These are phyloP conservation scores for Backusella sp. DNA, from an alignment of 192 early-diverging fungal species.

Conservation along the genomic window DNA sequence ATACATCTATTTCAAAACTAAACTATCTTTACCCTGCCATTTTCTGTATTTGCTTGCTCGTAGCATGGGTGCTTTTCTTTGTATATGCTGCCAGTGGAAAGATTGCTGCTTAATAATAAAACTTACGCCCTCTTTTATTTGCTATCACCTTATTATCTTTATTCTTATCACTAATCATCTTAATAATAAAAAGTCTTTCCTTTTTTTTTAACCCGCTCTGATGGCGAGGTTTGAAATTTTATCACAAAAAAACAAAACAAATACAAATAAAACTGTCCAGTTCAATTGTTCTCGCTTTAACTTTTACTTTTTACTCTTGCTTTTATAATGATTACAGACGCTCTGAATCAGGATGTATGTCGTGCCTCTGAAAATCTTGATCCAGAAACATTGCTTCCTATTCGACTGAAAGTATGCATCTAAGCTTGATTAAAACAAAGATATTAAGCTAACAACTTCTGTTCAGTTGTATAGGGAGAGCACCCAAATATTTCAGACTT, in stretches of 20 bases:
- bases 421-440: background rate
- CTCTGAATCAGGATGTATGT: background rate
- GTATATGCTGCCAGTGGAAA: conserved; percentile 27
- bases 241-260: background rate
- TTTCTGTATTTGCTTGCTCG: conserved; percentile 17
- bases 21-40: conserved; percentile 18
- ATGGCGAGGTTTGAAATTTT: background rate
- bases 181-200: background rate
- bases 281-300: background rate
- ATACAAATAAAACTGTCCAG: background rate
- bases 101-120: conserved; percentile 10
- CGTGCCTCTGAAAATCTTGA: background rate
- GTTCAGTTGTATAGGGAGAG: background rate
- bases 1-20: background rate
- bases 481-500: background rate
- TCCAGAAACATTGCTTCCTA: background rate
- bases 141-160: background rate
- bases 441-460: background rate
- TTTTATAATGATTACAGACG: background rate
- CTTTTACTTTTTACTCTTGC: background rate
- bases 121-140: too few relatives aligned
- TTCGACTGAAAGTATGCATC: background rate
- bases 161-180: background rate
- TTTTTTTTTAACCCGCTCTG: background rate
- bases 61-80: conserved; percentile 36